Base-by-base conservation (phyloP, 169 alveolate species). In the Plasmodium chabaudi region DNA sequence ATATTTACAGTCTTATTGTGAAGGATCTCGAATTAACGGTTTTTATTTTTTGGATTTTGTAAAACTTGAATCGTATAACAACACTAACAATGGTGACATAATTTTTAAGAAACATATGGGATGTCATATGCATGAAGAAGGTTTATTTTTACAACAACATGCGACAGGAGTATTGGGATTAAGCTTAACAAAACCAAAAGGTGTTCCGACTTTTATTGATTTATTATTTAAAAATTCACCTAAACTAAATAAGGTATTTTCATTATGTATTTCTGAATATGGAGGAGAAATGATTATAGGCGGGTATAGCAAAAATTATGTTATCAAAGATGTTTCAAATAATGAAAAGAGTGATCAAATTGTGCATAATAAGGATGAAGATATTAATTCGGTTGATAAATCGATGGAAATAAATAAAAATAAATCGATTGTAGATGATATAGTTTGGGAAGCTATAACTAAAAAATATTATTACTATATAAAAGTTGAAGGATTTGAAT, bases 141-240 rank as follows among this genome's bases (percentile, higher is more conserved):
- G 75, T 12, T 84, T 92, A 10, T 92, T 94, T 10, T 70, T 88
- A 34, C n/a, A 87, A 15, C 96, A 94, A 49, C 87, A 73, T 19
- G 93, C 96, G 1, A 92, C 93, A 53, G 96, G 96, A 9, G 91
- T 94, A 19, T 47, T 94, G 65, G 96, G 96, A 0, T 60, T 94
- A 9, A 89, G 94, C 23, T 47, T 82, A 23, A 65, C 90, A 0
- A 82, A 82, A 53, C 92, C 92, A 21, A 72, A 87, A 13, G 75
- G 79, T 3, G 84, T 72, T 1, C 90, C 93, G 1, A 75, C 87
- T 27, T 72, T 91, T 67, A 69, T 88, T 42, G 67, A 70, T 55
- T 87, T 69, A 27, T 64, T 75, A 1, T 70, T 71, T 69, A 12
- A 57, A 12, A 53, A 15, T 44, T 15, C 91, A 12, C 84, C 79